Conservation (phyloP, 1,284 basidiomycete genomes). For the Cutaneotrichosporon cavernicola region DNA sequence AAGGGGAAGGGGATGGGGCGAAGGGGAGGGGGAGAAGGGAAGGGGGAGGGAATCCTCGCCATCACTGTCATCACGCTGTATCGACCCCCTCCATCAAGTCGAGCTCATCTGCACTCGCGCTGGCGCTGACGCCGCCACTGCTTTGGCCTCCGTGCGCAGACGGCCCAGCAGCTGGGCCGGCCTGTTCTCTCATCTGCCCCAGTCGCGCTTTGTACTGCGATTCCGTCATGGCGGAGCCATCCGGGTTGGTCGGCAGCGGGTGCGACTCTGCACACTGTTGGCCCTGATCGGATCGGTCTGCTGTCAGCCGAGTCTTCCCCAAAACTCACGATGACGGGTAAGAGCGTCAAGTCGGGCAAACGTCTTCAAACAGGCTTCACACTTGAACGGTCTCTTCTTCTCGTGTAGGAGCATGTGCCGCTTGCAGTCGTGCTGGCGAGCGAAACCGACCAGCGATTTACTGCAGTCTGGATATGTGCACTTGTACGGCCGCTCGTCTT, state of each 20-base stretch:
- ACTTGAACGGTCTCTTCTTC: conserved; percentile 79
- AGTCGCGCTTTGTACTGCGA: conserved; percentile 47
- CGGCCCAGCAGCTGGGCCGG: not conserved
- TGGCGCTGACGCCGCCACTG: conserved; percentile 21
- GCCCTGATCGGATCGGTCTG: conserved; percentile 54
- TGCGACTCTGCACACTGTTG: conserved; percentile 52
- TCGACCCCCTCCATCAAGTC: not conserved
- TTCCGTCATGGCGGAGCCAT: conserved; percentile 51
- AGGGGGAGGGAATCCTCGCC: no score
- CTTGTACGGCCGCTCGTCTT: conserved; percentile 88
- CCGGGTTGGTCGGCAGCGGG: conserved; percentile 51
- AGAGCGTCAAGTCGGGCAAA: conserved; percentile 91
- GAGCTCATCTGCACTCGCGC: conserved; percentile 30
- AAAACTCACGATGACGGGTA: conserved; percentile 68
- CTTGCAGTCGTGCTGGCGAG: conserved; percentile 95
- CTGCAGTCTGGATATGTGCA: conserved; percentile 91
- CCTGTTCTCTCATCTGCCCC: conserved; percentile 28
- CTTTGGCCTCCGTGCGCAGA: conserved; percentile 3
- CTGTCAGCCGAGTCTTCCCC: not conserved
- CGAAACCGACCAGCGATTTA: conserved; percentile 70
- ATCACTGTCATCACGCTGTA: not conserved
- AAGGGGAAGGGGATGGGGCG: no score
- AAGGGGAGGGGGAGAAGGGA: no score
- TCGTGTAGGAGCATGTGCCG: conserved; percentile 84
- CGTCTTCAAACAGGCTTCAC: conserved; percentile 87